Conservation (phyloP, 2,329 filamentous ascomycete genomes). For the Alternaria novae-zelandiae region DNA sequence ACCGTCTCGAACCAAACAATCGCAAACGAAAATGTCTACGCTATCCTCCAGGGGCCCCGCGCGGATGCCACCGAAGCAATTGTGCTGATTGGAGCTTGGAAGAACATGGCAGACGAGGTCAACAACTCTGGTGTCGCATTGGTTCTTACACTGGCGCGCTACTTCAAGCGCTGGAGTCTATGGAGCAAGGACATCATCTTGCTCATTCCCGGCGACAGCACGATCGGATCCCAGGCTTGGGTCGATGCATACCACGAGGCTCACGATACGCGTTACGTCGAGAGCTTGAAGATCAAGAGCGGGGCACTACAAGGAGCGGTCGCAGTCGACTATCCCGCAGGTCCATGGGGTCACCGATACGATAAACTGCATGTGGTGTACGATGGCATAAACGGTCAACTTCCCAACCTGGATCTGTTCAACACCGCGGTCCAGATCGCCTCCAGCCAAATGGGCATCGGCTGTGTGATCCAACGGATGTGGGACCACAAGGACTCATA, state of each 20-base stretch:
- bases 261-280: slow-evolving; percentile 73
- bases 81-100: slow-evolving; percentile 89
- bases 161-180: slow-evolving; percentile 96
- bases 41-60: slow-evolving; percentile 88
- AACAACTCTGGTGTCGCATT: slow-evolving; percentile 90
- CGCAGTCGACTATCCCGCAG: slow-evolving; percentile 84
- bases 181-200: slow-evolving; percentile 99
- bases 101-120: slow-evolving; percentile 75
- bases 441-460: slow-evolving; percentile 89
- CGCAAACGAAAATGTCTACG: slow-evolving; percentile 88
- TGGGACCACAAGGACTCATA: slow-evolving; percentile 79
- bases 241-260: slow-evolving; percentile 96
- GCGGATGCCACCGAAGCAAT: slow-evolving; percentile 98
- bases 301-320: slow-evolving; percentile 91
- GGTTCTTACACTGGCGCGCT: slow-evolving; percentile 84
- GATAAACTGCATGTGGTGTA: slow-evolving; percentile 90
- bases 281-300: slow-evolving; percentile 84
- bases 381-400: slow-evolving; percentile 92
- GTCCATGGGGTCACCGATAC: slow-evolving; percentile 76
- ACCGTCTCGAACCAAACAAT: slow-evolving; percentile 75
- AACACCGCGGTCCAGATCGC: slow-evolving; percentile 92
- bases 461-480: slow-evolving; percentile 84
- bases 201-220: slow-evolving; percentile 85
- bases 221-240: slow-evolving; percentile 92
- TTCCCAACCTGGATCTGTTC: slow-evolving; percentile 94